Evolutionary conservation across 2,329 filamentous ascomycete genomes (phyloP).

Genomic region (Penicillium concentricum): DNA sequence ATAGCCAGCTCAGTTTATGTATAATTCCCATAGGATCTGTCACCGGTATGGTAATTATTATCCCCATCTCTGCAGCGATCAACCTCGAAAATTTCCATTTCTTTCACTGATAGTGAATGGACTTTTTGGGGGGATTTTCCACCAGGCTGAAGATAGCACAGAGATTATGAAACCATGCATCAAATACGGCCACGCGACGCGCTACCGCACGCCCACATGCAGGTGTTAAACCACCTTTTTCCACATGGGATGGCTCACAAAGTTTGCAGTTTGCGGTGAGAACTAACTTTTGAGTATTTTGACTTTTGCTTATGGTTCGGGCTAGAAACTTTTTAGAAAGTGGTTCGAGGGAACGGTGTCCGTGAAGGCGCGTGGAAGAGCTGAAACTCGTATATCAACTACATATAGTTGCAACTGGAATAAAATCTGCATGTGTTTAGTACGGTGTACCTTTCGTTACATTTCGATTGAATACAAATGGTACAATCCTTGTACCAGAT

Average conservation of each 20-base stretch:
- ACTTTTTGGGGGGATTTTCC: neutral
- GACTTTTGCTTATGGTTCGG: slow-evolving; percentile 1
- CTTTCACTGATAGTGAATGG: neutral
- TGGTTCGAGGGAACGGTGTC: neutral
- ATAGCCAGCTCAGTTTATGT: neutral
- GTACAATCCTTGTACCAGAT: neutral
- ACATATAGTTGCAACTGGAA: neutral
- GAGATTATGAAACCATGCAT: slow-evolving; percentile 18
- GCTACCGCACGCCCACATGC: slow-evolving; percentile 16
- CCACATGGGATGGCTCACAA: slow-evolving; percentile 22
- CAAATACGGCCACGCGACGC: slow-evolving; percentile 23
- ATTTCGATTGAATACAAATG: slow-evolving; percentile 1
- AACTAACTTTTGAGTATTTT: neutral
- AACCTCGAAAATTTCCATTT: neutral
- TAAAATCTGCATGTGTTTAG: neutral
- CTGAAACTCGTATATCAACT: neutral
- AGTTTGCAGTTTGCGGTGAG: slow-evolving; percentile 7
- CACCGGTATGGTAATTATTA: neutral
- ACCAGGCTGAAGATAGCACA: neutral
- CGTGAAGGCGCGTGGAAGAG: neutral
- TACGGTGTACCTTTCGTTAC: neutral
- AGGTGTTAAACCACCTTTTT: slow-evolving; percentile 9
- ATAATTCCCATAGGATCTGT: neutral
- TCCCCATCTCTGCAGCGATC: slow-evolving; percentile 15
- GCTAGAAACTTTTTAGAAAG: neutral